These are phyloP conservation scores for Phytopythium litorale DNA, from an alignment of 352 stramenopile genomes.

Conservation along the genomic window DNA sequence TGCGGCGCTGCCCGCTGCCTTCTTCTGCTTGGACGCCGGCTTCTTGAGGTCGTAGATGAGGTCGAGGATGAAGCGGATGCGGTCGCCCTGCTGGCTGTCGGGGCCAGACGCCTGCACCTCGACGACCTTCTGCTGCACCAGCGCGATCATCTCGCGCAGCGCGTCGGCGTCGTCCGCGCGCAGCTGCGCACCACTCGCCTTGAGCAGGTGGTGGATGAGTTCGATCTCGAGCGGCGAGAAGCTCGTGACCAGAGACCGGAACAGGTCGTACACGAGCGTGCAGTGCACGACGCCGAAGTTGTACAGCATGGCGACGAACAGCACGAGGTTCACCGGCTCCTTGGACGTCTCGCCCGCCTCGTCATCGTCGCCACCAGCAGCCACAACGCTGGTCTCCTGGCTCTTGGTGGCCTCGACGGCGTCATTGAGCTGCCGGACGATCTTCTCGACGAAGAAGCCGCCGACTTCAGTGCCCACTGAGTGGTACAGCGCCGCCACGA, in stretches of 20 bases:
- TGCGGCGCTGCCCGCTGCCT: constrained; percentile 40
- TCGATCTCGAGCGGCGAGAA: constrained; percentile 82
- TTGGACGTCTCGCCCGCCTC: constrained; percentile 41
- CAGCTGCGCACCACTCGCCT: constrained; percentile 77
- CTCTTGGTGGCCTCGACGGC: constrained; percentile 36
- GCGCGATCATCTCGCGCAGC: constrained; percentile 82
- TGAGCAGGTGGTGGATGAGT: constrained; percentile 84
- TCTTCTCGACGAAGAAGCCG: constrained; percentile 80
- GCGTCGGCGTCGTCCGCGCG: constrained; percentile 78
- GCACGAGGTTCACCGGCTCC: constrained; percentile 73
- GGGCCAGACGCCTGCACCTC: constrained; percentile 25
- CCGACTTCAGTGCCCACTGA: constrained; percentile 72
- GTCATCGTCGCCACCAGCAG: constrained; percentile 17
- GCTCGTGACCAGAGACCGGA: constrained; percentile 73
- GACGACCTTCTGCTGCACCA: constrained; percentile 75
- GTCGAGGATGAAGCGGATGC: constrained; percentile 90
- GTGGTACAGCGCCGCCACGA: constrained; percentile 74
- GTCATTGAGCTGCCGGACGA: constrained; percentile 54
- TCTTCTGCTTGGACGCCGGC: constrained; percentile 85
- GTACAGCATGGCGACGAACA: constrained; percentile 89
- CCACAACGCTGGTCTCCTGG: neutral
- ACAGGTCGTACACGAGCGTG: constrained; percentile 90
- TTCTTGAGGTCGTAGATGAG: constrained; percentile 97
- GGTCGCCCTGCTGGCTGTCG: constrained; percentile 38
- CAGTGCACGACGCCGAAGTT: constrained; percentile 88